These are phyloP conservation scores for Stylosanthes scabra DNA, from an alignment of 331 rosid species.

Conservation along the genomic window DNA sequence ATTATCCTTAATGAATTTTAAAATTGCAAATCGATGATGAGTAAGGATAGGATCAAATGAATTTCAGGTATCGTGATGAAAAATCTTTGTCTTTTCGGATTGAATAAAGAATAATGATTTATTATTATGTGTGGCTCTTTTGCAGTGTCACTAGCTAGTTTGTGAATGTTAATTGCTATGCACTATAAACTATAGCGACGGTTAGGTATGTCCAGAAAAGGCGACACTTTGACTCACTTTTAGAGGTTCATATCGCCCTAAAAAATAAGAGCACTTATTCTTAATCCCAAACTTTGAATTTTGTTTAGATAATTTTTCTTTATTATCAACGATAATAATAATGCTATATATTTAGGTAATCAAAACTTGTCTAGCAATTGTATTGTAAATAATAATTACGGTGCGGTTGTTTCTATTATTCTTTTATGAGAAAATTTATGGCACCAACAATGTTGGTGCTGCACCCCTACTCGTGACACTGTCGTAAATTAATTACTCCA, in stretches of 20 bases:
- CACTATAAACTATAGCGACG: slow-evolving; percentile 27
- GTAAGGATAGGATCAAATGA: slow-evolving; percentile 25
- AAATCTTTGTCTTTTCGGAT: slow-evolving; percentile 6
- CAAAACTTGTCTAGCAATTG: no score
- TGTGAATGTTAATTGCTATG: slow-evolving; percentile 19
- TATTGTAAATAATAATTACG: no score
- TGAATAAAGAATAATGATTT: slow-evolving; percentile 31
- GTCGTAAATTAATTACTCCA: no score
- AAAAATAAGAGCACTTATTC: neutral
- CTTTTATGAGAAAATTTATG: no score
- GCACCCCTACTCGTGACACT: no score
- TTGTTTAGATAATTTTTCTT: no score
- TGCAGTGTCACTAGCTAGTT: slow-evolving; percentile 39
- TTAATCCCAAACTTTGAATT: no score
- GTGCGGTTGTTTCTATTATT: no score
- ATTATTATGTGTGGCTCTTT: slow-evolving; percentile 21
- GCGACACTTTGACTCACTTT: slow-evolving; percentile 44
- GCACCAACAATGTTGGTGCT: no score
- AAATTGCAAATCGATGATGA: slow-evolving; percentile 3
- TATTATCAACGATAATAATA: no score
- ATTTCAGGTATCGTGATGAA: neutral
- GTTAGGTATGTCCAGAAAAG: slow-evolving; percentile 52
- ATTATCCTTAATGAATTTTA: neutral
- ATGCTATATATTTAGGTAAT: no score
- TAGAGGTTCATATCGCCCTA: slow-evolving; percentile 20